Evolutionary conservation across 1,284 basidiomycete species (phyloP).

Genomic region (Butyriboletus appendiculatus): DNA sequence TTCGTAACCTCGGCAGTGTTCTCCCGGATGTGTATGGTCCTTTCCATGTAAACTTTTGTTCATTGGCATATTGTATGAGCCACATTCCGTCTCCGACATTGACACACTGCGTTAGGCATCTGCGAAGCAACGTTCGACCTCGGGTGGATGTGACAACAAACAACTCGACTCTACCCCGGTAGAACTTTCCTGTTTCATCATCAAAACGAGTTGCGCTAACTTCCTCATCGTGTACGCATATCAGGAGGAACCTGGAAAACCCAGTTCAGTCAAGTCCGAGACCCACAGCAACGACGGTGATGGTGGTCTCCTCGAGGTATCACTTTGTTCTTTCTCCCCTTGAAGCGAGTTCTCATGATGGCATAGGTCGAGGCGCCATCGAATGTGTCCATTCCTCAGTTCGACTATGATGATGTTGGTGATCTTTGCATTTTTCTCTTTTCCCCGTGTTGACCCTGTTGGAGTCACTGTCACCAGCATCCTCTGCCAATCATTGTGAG

Average conservation of each 20-base stretch:
- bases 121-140: not conserved
- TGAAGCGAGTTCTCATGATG: not conserved
- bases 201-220: not conserved
- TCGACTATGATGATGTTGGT: not conserved
- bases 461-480: not conserved
- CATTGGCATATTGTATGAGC: too few species aligned
- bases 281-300: not conserved
- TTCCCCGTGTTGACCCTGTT: not conserved
- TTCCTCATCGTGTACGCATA: not conserved
- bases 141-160: not conserved
- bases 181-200: not conserved
- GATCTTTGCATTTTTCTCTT: not conserved
- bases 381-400: not conserved
- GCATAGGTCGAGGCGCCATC: not conserved
- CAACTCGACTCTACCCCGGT: not conserved
- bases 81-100: too few species aligned
- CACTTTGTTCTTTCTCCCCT: not conserved
- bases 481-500: not conserved
- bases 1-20: not conserved
- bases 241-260: not conserved
- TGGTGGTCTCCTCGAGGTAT: not conserved
- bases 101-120: not conserved
- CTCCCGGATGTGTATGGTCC: not conserved
- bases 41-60: not conserved
- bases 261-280: too few species aligned